Evolutionary conservation across 441 rosid species (phyloP).

Genomic region (Gossypium gossypioides): DNA sequence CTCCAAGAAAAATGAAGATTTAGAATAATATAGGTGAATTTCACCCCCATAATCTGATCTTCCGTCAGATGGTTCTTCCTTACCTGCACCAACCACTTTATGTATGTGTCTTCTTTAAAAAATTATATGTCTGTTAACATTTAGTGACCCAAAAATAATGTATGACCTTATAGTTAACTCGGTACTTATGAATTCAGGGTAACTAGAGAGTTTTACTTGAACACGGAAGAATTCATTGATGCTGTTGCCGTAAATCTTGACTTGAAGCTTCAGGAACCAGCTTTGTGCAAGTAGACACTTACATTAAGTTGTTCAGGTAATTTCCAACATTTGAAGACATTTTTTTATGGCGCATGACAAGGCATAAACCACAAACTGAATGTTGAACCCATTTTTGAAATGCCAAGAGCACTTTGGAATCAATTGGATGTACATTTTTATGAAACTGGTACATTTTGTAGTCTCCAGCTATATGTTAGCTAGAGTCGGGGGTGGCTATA

Average conservation of each 20-base stretch:
- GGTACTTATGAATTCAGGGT: slow-evolving; percentile 40
- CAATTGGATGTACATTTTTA: neutral
- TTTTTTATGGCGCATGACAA: neutral
- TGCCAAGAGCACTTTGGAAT: neutral
- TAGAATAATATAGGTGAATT: neutral
- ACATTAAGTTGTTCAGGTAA: neutral
- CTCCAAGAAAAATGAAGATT: neutral
- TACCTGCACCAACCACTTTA: neutral
- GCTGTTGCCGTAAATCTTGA: slow-evolving; percentile 58
- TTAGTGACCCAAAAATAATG: neutral
- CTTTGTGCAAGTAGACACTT: slow-evolving; percentile 21
- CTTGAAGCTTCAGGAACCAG: slow-evolving; percentile 39
- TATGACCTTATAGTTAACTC: neutral
- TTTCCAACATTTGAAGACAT: neutral
- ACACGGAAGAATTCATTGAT: slow-evolving; percentile 76
- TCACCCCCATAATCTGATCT: neutral
- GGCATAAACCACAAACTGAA: neutral
- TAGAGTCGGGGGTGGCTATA: neutral
- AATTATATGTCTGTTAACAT: neutral
- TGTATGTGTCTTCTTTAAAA: neutral
- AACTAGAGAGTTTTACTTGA: slow-evolving; percentile 56
- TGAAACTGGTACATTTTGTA: neutral
- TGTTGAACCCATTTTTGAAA: neutral
- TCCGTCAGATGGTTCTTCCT: neutral
- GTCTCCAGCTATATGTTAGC: neutral